These are phyloP conservation scores for Suillus subluteus DNA, from an alignment of 768 basidiomycete species.

Conservation along the genomic window DNA sequence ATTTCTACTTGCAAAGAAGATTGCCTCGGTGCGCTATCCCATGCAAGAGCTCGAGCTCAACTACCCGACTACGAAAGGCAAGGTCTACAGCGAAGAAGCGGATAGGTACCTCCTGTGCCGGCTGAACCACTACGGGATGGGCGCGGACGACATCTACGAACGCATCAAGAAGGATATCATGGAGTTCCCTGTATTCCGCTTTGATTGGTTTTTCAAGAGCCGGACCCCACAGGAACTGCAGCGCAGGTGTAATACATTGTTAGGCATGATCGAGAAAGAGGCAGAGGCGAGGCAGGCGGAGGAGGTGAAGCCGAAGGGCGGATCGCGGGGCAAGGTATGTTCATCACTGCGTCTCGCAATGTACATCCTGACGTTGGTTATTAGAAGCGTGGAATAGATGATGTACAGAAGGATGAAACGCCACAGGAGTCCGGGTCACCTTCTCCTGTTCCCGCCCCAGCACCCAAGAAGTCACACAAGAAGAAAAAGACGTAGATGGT, in stretches of 20 bases:
- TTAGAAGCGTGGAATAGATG: constrained; percentile 76
- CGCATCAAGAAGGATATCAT: constrained; percentile 94
- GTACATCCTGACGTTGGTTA: constrained; percentile 5
- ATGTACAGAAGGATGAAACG: constrained; percentile 54
- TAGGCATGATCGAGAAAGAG: constrained; percentile 94
- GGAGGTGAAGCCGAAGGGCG: constrained; percentile 63
- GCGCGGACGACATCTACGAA: constrained; percentile 88
- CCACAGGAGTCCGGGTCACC: constrained; percentile 60
- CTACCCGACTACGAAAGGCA: constrained; percentile 95
- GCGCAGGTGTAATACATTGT: constrained; percentile 83
- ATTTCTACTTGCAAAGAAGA: constrained; percentile 79
- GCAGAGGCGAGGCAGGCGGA: constrained; percentile 67
- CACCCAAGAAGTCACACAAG: constrained; percentile 64
- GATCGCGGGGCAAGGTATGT: constrained; percentile 65
- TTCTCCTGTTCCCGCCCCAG: constrained; percentile 54
- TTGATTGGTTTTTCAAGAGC: constrained; percentile 99
- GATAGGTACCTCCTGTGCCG: constrained; percentile 94
- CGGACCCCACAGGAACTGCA: constrained; percentile 87
- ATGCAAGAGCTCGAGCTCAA: constrained; percentile 97
- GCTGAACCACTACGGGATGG: constrained; percentile 88
- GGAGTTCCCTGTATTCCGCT: constrained; percentile 96
- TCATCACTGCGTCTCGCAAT: not conserved
- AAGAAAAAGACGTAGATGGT: constrained; percentile 62
- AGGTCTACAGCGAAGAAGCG: constrained; percentile 96
- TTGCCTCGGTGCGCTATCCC: constrained; percentile 81